A percentile compares a stretch with the other conserved stretches of the same genome.
Conservation (phyloP, 106 monocot genomes). For the Allium sativum region DNA sequence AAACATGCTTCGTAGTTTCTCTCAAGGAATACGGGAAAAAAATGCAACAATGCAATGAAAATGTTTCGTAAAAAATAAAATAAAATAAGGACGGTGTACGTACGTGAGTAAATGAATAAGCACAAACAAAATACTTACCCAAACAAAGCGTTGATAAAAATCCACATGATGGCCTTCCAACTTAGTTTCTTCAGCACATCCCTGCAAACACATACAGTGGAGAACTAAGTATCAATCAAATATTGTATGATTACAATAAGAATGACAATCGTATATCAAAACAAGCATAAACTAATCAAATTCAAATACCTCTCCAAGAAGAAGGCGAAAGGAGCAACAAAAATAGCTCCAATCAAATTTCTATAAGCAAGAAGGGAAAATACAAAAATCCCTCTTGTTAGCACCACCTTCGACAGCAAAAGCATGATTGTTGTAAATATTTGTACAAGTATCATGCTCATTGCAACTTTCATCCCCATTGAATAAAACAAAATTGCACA, state of each 20-base stretch:
- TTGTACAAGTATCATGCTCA: slow-evolving; percentile 18
- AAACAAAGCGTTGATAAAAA: slow-evolving; percentile 27
- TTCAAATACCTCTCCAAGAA: slow-evolving; percentile 20
- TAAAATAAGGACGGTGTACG: too few species aligned
- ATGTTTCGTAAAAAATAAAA: too few species aligned
- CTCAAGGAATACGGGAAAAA: too few species aligned
- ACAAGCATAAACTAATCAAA: background rate
- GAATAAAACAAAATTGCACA: too few species aligned
- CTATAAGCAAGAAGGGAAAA: slow-evolving; percentile 28
- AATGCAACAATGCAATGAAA: too few species aligned
- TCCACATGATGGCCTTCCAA: slow-evolving; percentile 22
- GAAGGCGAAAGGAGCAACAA: slow-evolving; percentile 28
- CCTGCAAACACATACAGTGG: slow-evolving; percentile 5
- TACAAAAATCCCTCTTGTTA: slow-evolving; percentile 9
- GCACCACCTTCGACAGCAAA: slow-evolving; percentile 12
- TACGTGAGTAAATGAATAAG: background rate
- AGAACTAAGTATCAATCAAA: too few species aligned
- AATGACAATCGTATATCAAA: background rate
- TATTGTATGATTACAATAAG: background rate
- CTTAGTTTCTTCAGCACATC: slow-evolving; percentile 20
- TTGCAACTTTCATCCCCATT: background rate
- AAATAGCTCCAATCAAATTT: slow-evolving; percentile 16
- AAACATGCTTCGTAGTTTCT: too few species aligned
- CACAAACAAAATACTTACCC: slow-evolving; percentile 13
- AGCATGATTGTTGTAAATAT: slow-evolving; percentile 10